Evolutionary conservation across 2,329 filamentous ascomycete genomes (phyloP), one percentile per base, ranked within the genome.

Genomic region (Aspergillus eucalypticola): DNA sequence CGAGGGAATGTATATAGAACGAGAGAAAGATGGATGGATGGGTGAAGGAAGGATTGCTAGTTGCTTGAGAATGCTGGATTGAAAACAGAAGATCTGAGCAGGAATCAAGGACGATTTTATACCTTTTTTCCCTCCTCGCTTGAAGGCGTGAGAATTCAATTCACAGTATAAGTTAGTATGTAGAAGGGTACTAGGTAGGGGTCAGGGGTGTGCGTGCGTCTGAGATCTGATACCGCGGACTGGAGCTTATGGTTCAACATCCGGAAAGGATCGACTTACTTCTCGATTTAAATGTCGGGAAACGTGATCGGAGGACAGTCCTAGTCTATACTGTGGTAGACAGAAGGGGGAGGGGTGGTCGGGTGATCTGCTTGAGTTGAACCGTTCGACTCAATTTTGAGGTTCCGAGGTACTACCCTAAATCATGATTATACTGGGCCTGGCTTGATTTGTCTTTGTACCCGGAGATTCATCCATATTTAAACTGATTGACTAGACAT

Each of bases 141-240:
- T 17, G 27, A 29, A 29, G 8, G 27, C 27, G 13, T 25, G 46
- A 50, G 15, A 10, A 17, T 23, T 27, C 44, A 23, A 3, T 46
- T 35, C 8, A 23, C 44, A 23, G 23, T n/a, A 23, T 1, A 15
- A 8, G 10, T 19, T 7, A 35, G 32, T 35, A 35, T 15, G 32
- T 35, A 35, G 41, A 27, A 17, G 0, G 2, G 25, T 27, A 23
- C 21, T 5, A 27, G 25, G 25, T 27, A 27, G 46, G 46, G 46
- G 23, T 29, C 25, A 29, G 46, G 46, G 46, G 25, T 23, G 41
- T 17, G n/a, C n/a, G 27, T 50, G n/a, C 25, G 46, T 50, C 8
- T 50, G 46, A 17, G 46, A 32, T 50, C 46, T 32, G 46, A 50
- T 50, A 50, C 46, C 46, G 46, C 46, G 46, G 46, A 32, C 46